Conservation (phyloP, 805 yeast genomes). For the Metschnikowia borealis region DNA sequence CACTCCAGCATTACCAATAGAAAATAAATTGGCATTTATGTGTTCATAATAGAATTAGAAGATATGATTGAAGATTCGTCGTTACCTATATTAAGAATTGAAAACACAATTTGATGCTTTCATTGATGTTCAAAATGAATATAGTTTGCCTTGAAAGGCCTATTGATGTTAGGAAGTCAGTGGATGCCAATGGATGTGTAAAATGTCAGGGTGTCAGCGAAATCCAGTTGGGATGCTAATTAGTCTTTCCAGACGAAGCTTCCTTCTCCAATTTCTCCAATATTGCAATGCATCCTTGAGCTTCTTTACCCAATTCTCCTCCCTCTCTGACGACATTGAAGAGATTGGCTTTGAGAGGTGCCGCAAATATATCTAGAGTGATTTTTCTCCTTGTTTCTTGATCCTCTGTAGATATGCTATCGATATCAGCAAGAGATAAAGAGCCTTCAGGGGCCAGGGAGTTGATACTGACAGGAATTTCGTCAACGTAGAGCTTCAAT, state of each 20-base stretch:
- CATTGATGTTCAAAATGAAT: too few relatives aligned
- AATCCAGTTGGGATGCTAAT: background rate
- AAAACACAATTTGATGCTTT: background rate
- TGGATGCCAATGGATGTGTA: too few relatives aligned
- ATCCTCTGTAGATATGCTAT: conserved; percentile 57
- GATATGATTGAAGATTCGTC: background rate
- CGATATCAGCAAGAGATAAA: conserved; percentile 35
- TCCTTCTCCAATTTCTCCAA: conserved; percentile 10
- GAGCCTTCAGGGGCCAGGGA: conserved; percentile 20
- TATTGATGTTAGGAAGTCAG: too few relatives aligned
- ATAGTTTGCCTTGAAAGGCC: too few relatives aligned
- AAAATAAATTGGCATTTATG: background rate
- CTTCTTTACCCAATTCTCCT: conserved; percentile 62
- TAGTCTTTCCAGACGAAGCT: background rate
- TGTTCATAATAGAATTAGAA: background rate
- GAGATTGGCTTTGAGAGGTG: conserved; percentile 49
- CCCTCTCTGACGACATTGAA: conserved; percentile 58
- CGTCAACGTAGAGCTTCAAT: conserved; percentile 53
- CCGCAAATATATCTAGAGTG: conserved; percentile 49
- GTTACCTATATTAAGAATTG: background rate
- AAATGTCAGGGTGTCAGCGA: too few relatives aligned
- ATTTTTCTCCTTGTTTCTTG: conserved; percentile 49
- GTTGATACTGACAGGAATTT: conserved; percentile 18
- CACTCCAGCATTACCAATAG: too few relatives aligned
- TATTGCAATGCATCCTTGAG: conserved; percentile 24